Evolutionary conservation across 805 yeast species (phyloP), one percentile per base, ranked within the genome.

Genomic region (Sungouiozyma ichnusensis): DNA sequence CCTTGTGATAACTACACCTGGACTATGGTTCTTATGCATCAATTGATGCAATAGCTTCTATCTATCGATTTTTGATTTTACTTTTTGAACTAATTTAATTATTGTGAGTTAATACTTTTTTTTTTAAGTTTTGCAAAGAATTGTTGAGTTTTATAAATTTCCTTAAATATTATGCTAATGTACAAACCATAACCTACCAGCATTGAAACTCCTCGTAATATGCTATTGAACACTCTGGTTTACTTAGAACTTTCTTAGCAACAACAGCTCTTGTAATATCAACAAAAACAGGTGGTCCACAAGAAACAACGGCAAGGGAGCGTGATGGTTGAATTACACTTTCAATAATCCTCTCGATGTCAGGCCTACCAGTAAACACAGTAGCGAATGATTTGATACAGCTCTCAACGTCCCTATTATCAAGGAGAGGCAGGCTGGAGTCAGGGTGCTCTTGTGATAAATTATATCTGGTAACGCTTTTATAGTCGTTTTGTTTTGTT

Each of bases 121-220:
- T n/a, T n/a, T n/a, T n/a, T n/a, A n/a, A n/a, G n/a, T n/a, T n/a
- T n/a, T n/a, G n/a, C n/a, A n/a, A n/a, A n/a, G n/a, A n/a, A n/a
- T n/a, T n/a, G n/a, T n/a, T n/a, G n/a, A n/a, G n/a, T n/a, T 24
- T 24, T 24, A 24, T 24, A 24, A 24, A 24, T 24, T 24, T 24
- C 29, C 29, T n/a, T n/a, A n/a, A n/a, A n/a, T n/a, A n/a, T n/a
- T n/a, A n/a, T n/a, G n/a, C n/a, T n/a, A n/a, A n/a, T n/a, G n/a
- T n/a, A n/a, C n/a, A n/a, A n/a, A n/a, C n/a, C n/a, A n/a, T 4
- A 8, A 36, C 14, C 46, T 54, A 78, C 94, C 94, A 84, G 13
- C 72, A 68, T 62, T 81, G 86, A 38, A 81, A 69, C 54, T 82
- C 88, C 56, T 85, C 94, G 54, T 68, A 79, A 52, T 78, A 78